Percentiles rank a stretch among this genome's conserved stretches.
Conservation (phyloP, 148 eudicot species). For the Amaranthus cruentus region DNA sequence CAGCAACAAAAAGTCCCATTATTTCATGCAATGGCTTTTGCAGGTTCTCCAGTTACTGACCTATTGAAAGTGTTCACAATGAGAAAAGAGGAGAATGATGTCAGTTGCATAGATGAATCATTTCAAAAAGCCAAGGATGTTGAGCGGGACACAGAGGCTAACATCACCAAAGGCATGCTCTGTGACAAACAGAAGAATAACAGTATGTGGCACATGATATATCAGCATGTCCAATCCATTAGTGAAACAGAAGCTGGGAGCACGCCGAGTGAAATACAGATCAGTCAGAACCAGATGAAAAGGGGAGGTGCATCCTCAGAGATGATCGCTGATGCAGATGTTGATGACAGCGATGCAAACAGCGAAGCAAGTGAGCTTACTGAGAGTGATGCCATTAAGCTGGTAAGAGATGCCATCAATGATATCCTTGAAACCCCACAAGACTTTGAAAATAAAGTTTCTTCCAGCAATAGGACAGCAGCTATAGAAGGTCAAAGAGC, state of each 20-base stretch:
- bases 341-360: constrained; percentile 30
- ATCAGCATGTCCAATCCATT: constrained; percentile 61
- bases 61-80: background rate
- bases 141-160: constrained; percentile 17
- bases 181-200: constrained; percentile 47
- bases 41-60: constrained; percentile 23
- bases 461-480: constrained; percentile 11
- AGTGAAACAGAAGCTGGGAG: constrained; percentile 45
- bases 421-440: constrained; percentile 65
- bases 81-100: constrained; percentile 17
- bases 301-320: constrained; percentile 6
- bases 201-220: constrained; percentile 85
- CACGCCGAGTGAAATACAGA: constrained; percentile 17
- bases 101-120: background rate
- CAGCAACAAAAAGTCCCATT: constrained; percentile 2
- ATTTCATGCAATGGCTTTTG: constrained; percentile 14
- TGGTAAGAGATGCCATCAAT: constrained; percentile 83
- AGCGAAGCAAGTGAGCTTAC: constrained; percentile 56
- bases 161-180: constrained; percentile 13
- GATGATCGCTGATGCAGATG: constrained; percentile 11
- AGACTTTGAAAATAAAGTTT: constrained; percentile 40
- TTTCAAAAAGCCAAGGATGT: constrained; percentile 11
- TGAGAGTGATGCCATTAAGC: constrained; percentile 58
- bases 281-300: background rate
- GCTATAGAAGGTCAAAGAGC: constrained; percentile 14